Evolutionary conservation across 139 green algal genomes (phyloP), one percentile per base, ranked within the genome.

Genomic region (Dunaliella sp.): DNA sequence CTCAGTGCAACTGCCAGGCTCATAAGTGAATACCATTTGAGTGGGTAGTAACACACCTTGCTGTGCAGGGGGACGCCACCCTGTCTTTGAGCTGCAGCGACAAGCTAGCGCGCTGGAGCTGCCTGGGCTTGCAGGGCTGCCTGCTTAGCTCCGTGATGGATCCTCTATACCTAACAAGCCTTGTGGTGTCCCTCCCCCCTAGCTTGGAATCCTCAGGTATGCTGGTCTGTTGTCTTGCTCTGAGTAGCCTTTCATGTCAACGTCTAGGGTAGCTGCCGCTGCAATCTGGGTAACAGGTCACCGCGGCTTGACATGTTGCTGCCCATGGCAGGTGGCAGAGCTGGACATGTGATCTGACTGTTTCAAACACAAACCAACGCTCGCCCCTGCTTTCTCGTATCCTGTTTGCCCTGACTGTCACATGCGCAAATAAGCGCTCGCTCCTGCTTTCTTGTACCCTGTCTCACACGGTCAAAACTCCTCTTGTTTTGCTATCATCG

Each of bases 51-150:
- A 82, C 32, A 48, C 77, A 48, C 77, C 12, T 12, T n/a, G 74
- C 24, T n/a, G 74, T 30, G 38, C 81, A 94, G 1, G 96, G 96
- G 1, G 94, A 97, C 25, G 77, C 94, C 36, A 98, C 97, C 32
- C 88, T 97, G 83, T 98, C 92, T 7, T 94, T 99, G 87, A 97
- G 93, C 86, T 99, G 97, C 94, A 97, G 93, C 87, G 97, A 99
- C 91, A 99, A 99, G 94, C 89, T 99, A 33, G 93, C 95, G 0
- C 91, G 94, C 31, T 98, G 97, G 96, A 80, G 77, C 24, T 85
- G 94, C 74, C 85, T 98, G 1, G 96, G 97, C 25, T 33, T 97
- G 82, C 96, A 96, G 90, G 95, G 94, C 26, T 85, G 83, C 0
- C 91, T 97, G 79, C 90, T 98, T 73, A 86, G 84, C 0, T 38